phyloP scores from a whole-genome alignment of 2,329 filamentous ascomycete species.

The Calonectria pseudoturangicola region DNA sequence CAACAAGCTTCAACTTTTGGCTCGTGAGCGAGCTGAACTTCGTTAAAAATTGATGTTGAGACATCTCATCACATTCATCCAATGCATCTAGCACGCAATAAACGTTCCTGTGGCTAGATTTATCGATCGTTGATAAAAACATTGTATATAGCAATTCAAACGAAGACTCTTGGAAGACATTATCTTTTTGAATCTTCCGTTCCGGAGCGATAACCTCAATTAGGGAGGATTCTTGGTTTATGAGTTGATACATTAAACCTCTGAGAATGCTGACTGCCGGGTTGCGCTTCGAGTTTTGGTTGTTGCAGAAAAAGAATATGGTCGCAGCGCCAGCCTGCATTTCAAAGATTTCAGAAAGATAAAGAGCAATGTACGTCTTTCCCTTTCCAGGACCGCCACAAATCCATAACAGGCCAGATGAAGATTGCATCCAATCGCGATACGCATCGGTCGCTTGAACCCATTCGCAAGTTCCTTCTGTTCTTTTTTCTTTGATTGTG shows the following conservation, averaged over 20 bases:
- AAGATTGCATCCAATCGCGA: background rate
- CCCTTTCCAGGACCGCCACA: slow-evolving; percentile 32
- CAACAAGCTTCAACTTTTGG: background rate
- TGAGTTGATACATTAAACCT: slow-evolving; percentile 29
- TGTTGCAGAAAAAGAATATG: slow-evolving; percentile 32
- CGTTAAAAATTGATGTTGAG: background rate
- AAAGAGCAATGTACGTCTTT: slow-evolving; percentile 32
- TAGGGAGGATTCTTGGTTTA: background rate
- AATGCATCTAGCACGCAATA: slow-evolving; percentile 26
- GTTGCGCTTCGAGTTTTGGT: slow-evolving; percentile 14
- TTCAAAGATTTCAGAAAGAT: slow-evolving; percentile 17
- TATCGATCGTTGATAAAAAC: background rate
- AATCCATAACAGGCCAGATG: slow-evolving; percentile 14
- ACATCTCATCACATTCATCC: slow-evolving; percentile 28
- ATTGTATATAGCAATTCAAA: slow-evolving; percentile 1
- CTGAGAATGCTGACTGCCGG: slow-evolving; percentile 5
- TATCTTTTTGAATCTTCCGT: background rate
- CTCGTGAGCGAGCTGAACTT: background rate
- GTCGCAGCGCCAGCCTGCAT: background rate
- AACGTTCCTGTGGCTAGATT: background rate
- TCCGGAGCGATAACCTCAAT: background rate
- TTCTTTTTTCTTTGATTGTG: background rate
- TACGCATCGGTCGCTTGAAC: background rate
- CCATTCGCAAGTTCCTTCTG: slow-evolving; percentile 2
- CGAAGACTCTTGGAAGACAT: background rate